A percentile compares a stretch with the other conserved stretches of the same genome.
Conservation (phyloP, 148 eudicot genomes). For the Beta vulgaris region DNA sequence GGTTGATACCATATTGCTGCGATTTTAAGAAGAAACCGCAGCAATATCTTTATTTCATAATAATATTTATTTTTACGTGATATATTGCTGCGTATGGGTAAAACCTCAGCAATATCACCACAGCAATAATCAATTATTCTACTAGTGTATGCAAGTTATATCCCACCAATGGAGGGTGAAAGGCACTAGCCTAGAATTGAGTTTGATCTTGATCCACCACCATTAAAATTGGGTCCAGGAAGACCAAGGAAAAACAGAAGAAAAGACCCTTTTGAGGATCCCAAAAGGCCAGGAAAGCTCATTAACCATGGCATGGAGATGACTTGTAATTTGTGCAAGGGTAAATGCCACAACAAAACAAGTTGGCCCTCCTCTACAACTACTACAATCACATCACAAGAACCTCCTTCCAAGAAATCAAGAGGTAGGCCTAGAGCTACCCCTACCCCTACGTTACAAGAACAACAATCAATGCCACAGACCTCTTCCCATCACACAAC, state of each 20-base stretch:
- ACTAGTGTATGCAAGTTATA: no score
- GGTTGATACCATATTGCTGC: no score
- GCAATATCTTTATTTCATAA: no score
- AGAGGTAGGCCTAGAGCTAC: background rate
- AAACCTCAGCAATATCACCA: no score
- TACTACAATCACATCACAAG: background rate
- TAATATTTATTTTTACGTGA: no score
- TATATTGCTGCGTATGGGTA: no score
- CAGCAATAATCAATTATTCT: no score
- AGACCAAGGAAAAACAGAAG: background rate
- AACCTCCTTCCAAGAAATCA: background rate
- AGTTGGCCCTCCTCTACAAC: background rate
- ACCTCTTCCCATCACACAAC: background rate
- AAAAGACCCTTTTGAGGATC: slow-evolving; percentile 11
- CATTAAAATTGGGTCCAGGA: background rate
- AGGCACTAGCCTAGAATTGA: no score
- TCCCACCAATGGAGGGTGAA: no score
- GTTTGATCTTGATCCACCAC: background rate
- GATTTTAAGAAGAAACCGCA: no score
- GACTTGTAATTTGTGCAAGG: background rate
- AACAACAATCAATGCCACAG: background rate
- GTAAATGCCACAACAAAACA: background rate
- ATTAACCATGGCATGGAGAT: background rate
- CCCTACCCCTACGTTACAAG: no score
- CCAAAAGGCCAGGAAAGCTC: background rate